Evolutionary conservation across 306 rosid species (phyloP), one percentile per base, ranked within the genome.

Genomic region (Lathyrus oleraceus): DNA sequence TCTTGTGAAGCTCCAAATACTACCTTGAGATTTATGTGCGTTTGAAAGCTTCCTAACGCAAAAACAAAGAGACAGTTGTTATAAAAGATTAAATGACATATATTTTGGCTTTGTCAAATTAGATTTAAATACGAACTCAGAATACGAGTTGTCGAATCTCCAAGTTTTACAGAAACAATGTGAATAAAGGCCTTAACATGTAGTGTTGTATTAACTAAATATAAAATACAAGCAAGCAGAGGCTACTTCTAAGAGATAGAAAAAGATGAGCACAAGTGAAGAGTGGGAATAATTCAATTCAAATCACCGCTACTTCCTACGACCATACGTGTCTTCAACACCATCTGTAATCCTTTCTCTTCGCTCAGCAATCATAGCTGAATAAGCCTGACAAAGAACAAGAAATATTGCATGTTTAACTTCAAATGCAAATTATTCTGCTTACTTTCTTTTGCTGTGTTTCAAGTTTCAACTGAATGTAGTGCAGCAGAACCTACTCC

Each of bases 291-390:
- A 38, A 56, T 52, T 52, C 36, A 38, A 61, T 52, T 52, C 43
- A 51, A 67, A 79, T 79, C 64, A 79, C 69, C 49, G 77, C 65
- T 71, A 47, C 78, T 84, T 85, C 60, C 64, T 66, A 54, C 76
- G 74, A 20, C 98, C 97, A 67, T 82, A 93, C 6, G 97, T 90
- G 83, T 90, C 98, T 80, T 93, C 97, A 61, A 73, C 84, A 4
- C 98, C 97, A 60, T 72, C 83, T 57, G 86, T 81, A 76, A 93
- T 90, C 77, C 63, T 84, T 61, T 72, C 81, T 62, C 92, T 85
- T 60, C 97, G 81, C 74, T 87, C 96, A 0, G 94, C 96, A 65
- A 90, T 93, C 98, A 88, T 90, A 20, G 79, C 90, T 21, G 89
- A 70, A 70, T 93, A 90, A 51, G 88, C 97, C 98, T 90, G 85